phyloP scores from a whole-genome alignment of 257 asterid genomes.

The Linderniella brevidens region DNA sequence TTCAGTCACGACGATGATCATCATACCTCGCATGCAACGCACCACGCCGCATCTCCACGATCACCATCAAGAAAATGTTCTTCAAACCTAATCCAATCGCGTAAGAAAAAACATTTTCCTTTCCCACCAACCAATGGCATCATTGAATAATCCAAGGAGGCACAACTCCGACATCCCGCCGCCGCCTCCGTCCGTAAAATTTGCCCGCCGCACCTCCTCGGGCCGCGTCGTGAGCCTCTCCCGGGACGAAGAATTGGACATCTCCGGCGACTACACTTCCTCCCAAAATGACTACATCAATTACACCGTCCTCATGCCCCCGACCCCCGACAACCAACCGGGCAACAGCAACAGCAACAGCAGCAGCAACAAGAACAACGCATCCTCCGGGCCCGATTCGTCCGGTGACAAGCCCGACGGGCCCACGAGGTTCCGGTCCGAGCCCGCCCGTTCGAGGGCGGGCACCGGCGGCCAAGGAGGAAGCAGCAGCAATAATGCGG shows the following conservation, averaged over 20 bases:
- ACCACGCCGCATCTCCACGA: too few species aligned
- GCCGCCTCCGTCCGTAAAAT: slow-evolving; percentile 39
- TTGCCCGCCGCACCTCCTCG: slow-evolving; percentile 56
- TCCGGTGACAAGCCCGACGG: slow-evolving; percentile 73
- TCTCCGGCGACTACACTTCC: slow-evolving; percentile 20
- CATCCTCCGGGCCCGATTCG: background rate
- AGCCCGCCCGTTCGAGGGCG: slow-evolving; percentile 16
- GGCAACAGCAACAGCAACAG: slow-evolving; percentile 20
- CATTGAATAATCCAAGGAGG: slow-evolving; percentile 24
- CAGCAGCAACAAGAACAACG: too few species aligned
- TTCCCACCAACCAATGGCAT: background rate
- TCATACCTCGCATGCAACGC: too few species aligned
- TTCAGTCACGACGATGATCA: too few species aligned
- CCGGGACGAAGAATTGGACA: slow-evolving; percentile 52
- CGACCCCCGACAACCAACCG: slow-evolving; percentile 90
- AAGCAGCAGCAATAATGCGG: slow-evolving; percentile 8
- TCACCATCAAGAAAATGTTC: too few species aligned
- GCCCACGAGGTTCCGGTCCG: slow-evolving; percentile 38
- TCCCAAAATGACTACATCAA: slow-evolving; percentile 37
- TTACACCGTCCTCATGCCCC: slow-evolving; percentile 86
- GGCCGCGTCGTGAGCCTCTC: slow-evolving; percentile 64
- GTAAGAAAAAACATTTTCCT: too few species aligned
- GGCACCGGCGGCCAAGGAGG: slow-evolving; percentile 17
- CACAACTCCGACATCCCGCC: slow-evolving; percentile 14
- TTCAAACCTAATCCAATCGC: too few species aligned